phyloP scores from a whole-genome alignment of 345 rosid species.

The Linum usitatissimum region DNA sequence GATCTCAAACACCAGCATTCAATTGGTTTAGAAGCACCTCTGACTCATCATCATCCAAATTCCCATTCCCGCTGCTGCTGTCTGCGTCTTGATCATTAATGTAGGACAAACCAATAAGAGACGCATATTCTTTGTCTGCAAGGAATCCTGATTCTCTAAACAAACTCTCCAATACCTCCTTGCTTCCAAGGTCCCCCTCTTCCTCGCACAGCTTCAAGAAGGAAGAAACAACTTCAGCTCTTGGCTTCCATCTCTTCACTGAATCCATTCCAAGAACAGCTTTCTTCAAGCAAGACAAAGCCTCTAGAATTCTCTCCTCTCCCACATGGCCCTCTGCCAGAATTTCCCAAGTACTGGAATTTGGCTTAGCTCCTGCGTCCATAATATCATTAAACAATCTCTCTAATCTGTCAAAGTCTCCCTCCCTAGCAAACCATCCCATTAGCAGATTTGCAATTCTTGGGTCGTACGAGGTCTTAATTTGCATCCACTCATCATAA shows the following conservation, averaged over 20 bases:
- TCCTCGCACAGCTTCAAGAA: constrained; percentile 59
- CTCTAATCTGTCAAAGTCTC: constrained; percentile 51
- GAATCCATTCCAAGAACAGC: constrained; percentile 42
- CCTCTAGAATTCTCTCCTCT: constrained; percentile 40
- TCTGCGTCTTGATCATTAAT: neutral
- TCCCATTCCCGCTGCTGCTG: constrained; percentile 10
- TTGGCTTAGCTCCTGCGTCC: constrained; percentile 73
- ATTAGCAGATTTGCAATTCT: constrained; percentile 76
- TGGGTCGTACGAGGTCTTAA: constrained; percentile 59
- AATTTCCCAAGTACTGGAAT: constrained; percentile 70
- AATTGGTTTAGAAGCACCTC: too few species aligned
- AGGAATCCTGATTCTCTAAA: constrained; percentile 49
- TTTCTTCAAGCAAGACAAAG: constrained; percentile 51
- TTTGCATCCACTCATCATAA: constrained; percentile 69
- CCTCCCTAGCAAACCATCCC: constrained; percentile 47
- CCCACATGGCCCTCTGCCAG: constrained; percentile 63
- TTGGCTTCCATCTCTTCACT: constrained; percentile 64
- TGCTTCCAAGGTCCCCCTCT: constrained; percentile 38
- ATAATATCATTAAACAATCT: constrained; percentile 44
- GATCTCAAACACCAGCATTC: too few species aligned
- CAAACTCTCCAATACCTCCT: constrained; percentile 41
- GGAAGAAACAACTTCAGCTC: constrained; percentile 34
- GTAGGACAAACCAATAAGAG: constrained; percentile 27
- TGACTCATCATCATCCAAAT: neutral
- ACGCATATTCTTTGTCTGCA: constrained; percentile 37